A percentile compares a stretch with the other conserved stretches of the same genome.
Evolutionary conservation across 202 grass and related monocot species (phyloP).

Genomic region (Eragrostis tef): DNA sequence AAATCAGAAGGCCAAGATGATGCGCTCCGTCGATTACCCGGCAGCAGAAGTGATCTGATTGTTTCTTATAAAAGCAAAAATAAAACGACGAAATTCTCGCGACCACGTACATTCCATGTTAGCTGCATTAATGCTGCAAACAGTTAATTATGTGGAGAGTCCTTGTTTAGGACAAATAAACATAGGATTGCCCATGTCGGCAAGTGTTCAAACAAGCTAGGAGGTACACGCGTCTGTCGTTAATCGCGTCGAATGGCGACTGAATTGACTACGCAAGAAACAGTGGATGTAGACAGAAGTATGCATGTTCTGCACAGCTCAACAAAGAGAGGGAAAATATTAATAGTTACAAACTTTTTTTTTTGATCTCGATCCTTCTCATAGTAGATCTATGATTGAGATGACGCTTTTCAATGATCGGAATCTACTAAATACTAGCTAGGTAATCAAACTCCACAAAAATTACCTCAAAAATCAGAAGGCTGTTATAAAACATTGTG

Average conservation of each 20-base stretch:
- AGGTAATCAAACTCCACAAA: not conserved
- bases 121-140: not conserved
- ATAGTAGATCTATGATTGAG: constrained; percentile 31
- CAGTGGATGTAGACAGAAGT: not conserved
- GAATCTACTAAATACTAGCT: not conserved
- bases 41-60: not conserved
- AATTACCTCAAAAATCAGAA: not conserved
- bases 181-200: constrained; percentile 19
- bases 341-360: not conserved
- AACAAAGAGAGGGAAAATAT: not conserved
- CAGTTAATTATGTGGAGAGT: constrained; percentile 2
- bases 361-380: constrained; percentile 26
- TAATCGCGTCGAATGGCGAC: constrained; percentile 9
- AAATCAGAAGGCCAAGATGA: no score
- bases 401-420: not conserved
- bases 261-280: constrained; percentile 35
- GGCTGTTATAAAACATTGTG: not conserved
- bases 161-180: constrained; percentile 35
- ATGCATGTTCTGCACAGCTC: constrained; percentile 49
- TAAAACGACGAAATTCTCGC: not conserved
- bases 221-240: constrained; percentile 4
- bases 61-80: constrained; percentile 14
- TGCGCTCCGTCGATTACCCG: not conserved
- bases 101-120: constrained; percentile 37
- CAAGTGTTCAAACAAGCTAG: constrained; percentile 39